phyloP scores from a whole-genome alignment of 2,329 filamentous ascomycete genomes.

The Remersonia thermophila region DNA sequence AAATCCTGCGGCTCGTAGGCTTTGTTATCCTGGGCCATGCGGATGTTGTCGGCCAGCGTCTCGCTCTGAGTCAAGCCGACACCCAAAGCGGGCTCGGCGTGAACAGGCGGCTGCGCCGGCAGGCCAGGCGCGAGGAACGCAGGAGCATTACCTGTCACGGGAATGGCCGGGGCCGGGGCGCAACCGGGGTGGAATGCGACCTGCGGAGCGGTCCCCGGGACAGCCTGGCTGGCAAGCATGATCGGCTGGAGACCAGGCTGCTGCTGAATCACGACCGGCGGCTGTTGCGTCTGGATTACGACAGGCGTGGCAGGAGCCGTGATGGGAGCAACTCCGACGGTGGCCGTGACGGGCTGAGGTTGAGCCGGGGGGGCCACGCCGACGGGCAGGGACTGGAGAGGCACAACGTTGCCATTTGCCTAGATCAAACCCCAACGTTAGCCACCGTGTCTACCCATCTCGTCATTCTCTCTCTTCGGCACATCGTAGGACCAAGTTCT shows the following conservation, averaged over 20 bases:
- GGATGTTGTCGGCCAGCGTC: conserved; percentile 32
- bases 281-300: conserved; percentile 16
- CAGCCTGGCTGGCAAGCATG: conserved; percentile 10
- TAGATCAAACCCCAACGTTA: conserved; percentile 1
- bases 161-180: conserved; percentile 3
- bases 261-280: conserved; percentile 16
- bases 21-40: conserved; percentile 37
- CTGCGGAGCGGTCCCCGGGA: conserved; percentile 9
- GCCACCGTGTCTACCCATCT: too few species aligned
- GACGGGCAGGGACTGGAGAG: conserved; percentile 10
- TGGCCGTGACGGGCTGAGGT: conserved; percentile 3
- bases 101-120: conserved; percentile 14
- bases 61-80: conserved; percentile 39
- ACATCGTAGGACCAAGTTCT: too few species aligned
- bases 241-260: conserved; percentile 13
- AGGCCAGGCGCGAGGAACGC: conserved; percentile 3
- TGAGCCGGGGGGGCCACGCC: too few species aligned
- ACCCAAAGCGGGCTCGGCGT: conserved; percentile 37
- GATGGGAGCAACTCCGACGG: conserved; percentile 4
- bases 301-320: conserved; percentile 14
- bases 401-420: conserved; percentile 12
- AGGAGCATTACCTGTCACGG: conserved; percentile 28
- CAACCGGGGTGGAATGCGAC: conserved; percentile 2
- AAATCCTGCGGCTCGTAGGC: conserved; percentile 49
- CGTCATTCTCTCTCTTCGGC: too few species aligned